A percentile compares a stretch with the other conserved stretches of the same genome.
phyloP scores from a whole-genome alignment of 257 asterid genomes.

The Solanum chiquidenum region DNA sequence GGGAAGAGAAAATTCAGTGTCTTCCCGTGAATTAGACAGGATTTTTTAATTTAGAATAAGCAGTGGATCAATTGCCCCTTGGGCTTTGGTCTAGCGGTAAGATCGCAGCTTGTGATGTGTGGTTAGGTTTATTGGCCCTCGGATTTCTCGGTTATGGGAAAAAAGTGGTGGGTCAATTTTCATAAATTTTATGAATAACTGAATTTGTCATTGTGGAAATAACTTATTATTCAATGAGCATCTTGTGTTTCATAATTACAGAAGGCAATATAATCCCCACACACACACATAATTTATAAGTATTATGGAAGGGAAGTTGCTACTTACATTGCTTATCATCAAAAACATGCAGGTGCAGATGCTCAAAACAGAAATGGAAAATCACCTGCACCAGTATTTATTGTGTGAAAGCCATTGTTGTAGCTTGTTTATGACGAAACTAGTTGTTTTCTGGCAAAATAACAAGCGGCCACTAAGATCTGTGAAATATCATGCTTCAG shows the following conservation, averaged over 20 bases:
- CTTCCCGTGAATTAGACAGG: neutral
- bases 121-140: neutral
- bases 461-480: neutral
- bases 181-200: neutral
- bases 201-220: neutral
- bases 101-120: neutral
- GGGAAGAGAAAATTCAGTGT: neutral
- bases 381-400: constrained; percentile 23
- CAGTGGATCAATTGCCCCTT: neutral
- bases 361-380: constrained; percentile 21
- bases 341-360: constrained; percentile 26
- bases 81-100: neutral
- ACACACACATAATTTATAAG: neutral
- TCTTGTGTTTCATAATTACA: neutral
- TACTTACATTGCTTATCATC: neutral
- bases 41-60: neutral
- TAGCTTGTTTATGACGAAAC: neutral
- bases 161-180: neutral
- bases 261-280: neutral
- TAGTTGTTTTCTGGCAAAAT: neutral
- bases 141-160: neutral
- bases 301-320: neutral
- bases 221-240: neutral
- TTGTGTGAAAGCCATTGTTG: constrained; percentile 22
- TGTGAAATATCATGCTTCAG: neutral